phyloP scores from a whole-genome alignment of 2,329 filamentous ascomycete species.

The Cordyceps farinosa region DNA sequence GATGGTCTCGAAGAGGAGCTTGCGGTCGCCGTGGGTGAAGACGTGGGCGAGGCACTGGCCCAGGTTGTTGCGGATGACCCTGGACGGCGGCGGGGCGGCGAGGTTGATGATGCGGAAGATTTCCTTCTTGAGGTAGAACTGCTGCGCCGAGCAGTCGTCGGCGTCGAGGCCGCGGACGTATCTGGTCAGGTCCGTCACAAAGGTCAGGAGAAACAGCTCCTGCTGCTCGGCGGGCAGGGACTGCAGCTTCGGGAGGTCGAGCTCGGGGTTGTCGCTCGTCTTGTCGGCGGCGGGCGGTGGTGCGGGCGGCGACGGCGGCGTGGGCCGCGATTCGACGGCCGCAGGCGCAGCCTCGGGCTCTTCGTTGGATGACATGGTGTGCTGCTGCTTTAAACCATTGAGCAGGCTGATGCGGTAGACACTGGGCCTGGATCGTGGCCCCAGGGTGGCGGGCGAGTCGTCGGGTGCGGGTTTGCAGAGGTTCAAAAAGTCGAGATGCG shows the following conservation, averaged over 20 bases:
- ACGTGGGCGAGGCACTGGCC: constrained; percentile 80
- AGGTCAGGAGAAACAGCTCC: constrained; percentile 87
- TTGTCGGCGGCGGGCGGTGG: constrained; percentile 26
- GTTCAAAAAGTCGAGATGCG: constrained; percentile 1
- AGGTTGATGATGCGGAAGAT: constrained; percentile 90
- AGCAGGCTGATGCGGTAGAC: neutral
- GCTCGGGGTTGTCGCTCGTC: constrained; percentile 62
- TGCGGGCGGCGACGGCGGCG: constrained; percentile 36
- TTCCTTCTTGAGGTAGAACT: constrained; percentile 90
- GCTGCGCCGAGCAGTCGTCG: constrained; percentile 82
- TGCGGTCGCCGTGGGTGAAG: constrained; percentile 81
- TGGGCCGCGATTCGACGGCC: constrained; percentile 29
- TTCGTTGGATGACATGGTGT: constrained; percentile 36
- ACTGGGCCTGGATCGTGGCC: neutral
- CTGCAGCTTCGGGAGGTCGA: constrained; percentile 87
- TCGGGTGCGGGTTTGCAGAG: constrained; percentile 13
- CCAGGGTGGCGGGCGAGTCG: neutral
- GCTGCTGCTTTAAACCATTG: constrained; percentile 15
- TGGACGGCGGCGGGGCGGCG: constrained; percentile 75
- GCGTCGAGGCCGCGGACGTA: constrained; percentile 72
- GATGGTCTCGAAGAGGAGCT: constrained; percentile 89
- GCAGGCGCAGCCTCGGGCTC: constrained; percentile 31
- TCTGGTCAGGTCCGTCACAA: constrained; percentile 75
- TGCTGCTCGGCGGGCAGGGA: constrained; percentile 90
- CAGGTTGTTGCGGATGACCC: constrained; percentile 85